These are phyloP conservation scores for Wallemia ichthyophaga DNA, from an alignment of 1,284 basidiomycete species.

Conservation along the genomic window DNA sequence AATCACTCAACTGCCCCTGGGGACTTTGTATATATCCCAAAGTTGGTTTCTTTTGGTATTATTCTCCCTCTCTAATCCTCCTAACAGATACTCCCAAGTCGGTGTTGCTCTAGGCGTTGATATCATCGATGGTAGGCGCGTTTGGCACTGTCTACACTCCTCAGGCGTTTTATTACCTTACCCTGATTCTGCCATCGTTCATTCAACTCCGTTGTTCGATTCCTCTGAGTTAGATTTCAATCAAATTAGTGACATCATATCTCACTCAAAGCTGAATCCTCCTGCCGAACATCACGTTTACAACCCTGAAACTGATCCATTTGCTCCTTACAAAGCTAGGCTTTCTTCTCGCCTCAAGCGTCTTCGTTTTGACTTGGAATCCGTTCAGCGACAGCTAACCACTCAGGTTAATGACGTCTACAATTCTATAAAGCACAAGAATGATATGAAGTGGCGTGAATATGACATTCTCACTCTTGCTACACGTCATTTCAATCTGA, in stretches of 20 bases:
- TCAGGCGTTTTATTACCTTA: not conserved
- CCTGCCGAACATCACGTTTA: not conserved
- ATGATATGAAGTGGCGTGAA: not conserved
- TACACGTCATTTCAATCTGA: not conserved
- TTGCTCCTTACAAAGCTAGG: not conserved
- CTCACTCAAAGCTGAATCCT: not conserved
- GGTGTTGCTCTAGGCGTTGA: not conserved
- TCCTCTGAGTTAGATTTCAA: not conserved
- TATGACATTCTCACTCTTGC: not conserved
- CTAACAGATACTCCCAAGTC: not conserved
- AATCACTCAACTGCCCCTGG: too few species aligned
- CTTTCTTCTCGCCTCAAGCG: not conserved
- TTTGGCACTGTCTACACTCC: not conserved
- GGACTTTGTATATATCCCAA: not conserved
- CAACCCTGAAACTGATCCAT: not conserved
- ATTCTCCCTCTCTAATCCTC: not conserved
- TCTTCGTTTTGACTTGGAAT: not conserved
- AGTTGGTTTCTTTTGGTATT: not conserved
- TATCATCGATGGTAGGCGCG: not conserved
- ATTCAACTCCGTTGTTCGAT: not conserved
- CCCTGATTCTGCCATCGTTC: not conserved
- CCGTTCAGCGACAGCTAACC: not conserved
- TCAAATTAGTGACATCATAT: not conserved
- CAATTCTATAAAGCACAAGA: not conserved
- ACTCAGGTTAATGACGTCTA: not conserved